These are phyloP conservation scores for Mucor mucedo DNA, from an alignment of 371 early-diverging fungal species.

Conservation along the genomic window DNA sequence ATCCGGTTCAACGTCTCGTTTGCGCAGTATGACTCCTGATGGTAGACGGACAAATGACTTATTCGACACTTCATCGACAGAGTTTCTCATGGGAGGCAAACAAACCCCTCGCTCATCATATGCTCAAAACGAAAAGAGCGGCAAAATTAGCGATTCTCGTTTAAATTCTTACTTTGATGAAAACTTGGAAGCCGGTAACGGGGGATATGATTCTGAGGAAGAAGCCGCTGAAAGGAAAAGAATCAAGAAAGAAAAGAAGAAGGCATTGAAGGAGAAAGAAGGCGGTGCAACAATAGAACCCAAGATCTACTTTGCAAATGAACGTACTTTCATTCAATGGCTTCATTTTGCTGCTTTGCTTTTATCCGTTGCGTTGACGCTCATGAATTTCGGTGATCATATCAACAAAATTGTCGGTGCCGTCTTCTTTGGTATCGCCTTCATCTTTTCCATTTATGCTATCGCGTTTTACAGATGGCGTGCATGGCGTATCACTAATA, in stretches of 20 bases:
- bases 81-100: slow-evolving; percentile 28
- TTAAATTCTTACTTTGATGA: slow-evolving; percentile 15
- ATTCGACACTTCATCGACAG: slow-evolving; percentile 32
- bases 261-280: slow-evolving; percentile 15
- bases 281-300: slow-evolving; percentile 67
- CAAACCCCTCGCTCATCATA: slow-evolving; percentile 33
- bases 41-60: slow-evolving; percentile 20
- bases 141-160: slow-evolving; percentile 1
- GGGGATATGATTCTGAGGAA: slow-evolving; percentile 12
- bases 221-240: slow-evolving; percentile 9
- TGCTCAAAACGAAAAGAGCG: slow-evolving; percentile 12
- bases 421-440: slow-evolving; percentile 74
- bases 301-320: slow-evolving; percentile 97
- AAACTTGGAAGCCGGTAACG: slow-evolving; percentile 13
- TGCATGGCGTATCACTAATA: slow-evolving; percentile 58
- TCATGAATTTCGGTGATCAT: slow-evolving; percentile 79
- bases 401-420: slow-evolving; percentile 65
- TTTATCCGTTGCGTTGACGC: slow-evolving; percentile 65
- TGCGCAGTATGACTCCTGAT: slow-evolving; percentile 4
- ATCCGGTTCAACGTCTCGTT: slow-evolving; percentile 10
- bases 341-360: slow-evolving; percentile 70
- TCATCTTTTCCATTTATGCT: slow-evolving; percentile 80
- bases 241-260: slow-evolving; percentile 32
- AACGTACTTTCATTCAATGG: slow-evolving; percentile 93
- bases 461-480: slow-evolving; percentile 89